Conservation (phyloP, 2,329 filamentous ascomycete genomes). For the Magnaporthiopsis incrustans region DNA sequence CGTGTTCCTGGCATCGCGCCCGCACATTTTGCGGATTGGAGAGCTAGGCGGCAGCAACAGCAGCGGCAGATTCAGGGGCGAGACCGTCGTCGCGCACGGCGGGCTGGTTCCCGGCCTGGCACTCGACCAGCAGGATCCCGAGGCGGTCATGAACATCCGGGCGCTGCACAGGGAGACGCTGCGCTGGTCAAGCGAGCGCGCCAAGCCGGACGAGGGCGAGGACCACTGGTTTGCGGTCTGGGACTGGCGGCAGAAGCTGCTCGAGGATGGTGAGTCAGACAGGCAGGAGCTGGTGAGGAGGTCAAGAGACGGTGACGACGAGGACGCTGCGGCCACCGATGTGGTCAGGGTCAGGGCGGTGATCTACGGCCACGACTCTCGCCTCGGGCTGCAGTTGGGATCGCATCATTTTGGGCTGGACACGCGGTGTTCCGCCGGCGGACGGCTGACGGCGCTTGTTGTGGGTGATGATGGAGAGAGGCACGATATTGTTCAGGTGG, state of each 20-base stretch:
- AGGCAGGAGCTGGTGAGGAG: too few species aligned
- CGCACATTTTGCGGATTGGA: too few species aligned
- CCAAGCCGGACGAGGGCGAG: slow-evolving; percentile 33
- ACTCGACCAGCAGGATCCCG: slow-evolving; percentile 64
- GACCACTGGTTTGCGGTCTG: slow-evolving; percentile 60
- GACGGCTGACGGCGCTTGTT: slow-evolving; percentile 67
- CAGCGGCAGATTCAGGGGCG: too few species aligned
- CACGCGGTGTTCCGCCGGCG: slow-evolving; percentile 71
- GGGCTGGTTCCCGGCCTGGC: slow-evolving; percentile 72
- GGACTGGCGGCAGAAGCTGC: slow-evolving; percentile 38
- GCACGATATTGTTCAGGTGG: not conserved
- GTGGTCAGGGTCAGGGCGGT: slow-evolving; percentile 50
- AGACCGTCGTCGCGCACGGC: slow-evolving; percentile 70
- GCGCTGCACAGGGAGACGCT: slow-evolving; percentile 40
- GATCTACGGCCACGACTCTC: slow-evolving; percentile 82
- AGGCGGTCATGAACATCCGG: slow-evolving; percentile 87
- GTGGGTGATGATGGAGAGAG: slow-evolving; percentile 30
- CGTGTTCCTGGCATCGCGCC: too few species aligned
- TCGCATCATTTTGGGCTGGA: slow-evolving; percentile 62
- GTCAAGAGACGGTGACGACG: slow-evolving; percentile 16
- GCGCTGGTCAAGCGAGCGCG: slow-evolving; percentile 13
- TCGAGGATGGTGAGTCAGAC: too few species aligned
- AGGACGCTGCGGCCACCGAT: slow-evolving; percentile 15
- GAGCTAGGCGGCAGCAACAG: too few species aligned
- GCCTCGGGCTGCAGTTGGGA: slow-evolving; percentile 51